Evolutionary conservation across 345 rosid genomes (phyloP).

Genomic region (Litchi chinensis): DNA sequence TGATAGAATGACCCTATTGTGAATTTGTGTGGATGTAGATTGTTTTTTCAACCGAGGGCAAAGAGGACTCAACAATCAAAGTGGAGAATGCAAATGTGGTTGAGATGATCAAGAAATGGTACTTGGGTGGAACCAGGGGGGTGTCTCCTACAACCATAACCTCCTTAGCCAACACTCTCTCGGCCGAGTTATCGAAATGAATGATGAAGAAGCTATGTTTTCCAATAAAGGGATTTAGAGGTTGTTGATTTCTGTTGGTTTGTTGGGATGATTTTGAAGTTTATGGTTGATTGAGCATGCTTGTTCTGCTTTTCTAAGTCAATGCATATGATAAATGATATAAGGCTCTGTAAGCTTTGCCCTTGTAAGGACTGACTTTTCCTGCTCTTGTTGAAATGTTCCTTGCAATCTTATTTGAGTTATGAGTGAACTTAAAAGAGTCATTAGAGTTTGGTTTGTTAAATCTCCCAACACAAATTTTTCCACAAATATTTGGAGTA

Average conservation of each 20-base stretch:
- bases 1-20: neutral
- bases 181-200: slow-evolving; percentile 51
- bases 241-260: neutral
- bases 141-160: slow-evolving; percentile 71
- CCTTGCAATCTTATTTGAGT: neutral
- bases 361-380: neutral
- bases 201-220: slow-evolving; percentile 23
- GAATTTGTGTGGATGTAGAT: slow-evolving; percentile 43
- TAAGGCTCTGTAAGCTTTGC: neutral
- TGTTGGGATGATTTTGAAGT: neutral
- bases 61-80: slow-evolving; percentile 57
- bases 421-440: neutral
- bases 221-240: neutral
- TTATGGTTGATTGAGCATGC: neutral
- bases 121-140: slow-evolving; percentile 74
- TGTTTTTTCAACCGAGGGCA: slow-evolving; percentile 57
- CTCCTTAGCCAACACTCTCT: slow-evolving; percentile 55
- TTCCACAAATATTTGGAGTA: no score
- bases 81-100: slow-evolving; percentile 79
- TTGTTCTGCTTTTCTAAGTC: neutral
- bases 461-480: no score
- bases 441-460: neutral
- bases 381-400: neutral
- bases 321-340: neutral
- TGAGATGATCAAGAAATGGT: slow-evolving; percentile 87